Evolutionary conservation across 176 grass and related monocot genomes (phyloP).

Genomic region (Bothriochloa decipiens): DNA sequence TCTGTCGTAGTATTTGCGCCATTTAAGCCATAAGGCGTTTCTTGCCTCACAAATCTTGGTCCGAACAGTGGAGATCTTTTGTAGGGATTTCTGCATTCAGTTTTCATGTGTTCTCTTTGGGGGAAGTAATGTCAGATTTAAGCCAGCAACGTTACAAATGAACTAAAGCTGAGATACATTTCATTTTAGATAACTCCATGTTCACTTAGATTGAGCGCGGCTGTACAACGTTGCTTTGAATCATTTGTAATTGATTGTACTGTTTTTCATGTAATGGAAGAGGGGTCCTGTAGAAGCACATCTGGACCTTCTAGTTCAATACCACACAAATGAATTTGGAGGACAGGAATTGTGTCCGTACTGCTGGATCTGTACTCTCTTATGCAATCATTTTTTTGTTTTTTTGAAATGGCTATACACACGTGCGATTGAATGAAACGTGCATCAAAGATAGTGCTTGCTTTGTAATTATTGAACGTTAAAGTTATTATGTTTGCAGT

Average conservation of each 20-base stretch:
- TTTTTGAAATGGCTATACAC: neutral
- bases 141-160: slow-evolving; percentile 25
- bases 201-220: slow-evolving; percentile 38
- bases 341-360: slow-evolving; percentile 26
- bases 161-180: slow-evolving; percentile 37
- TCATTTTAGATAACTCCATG: slow-evolving; percentile 30
- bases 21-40: slow-evolving; percentile 71
- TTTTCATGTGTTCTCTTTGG: slow-evolving; percentile 28
- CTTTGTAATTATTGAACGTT: too few species aligned
- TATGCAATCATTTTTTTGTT: too few species aligned
- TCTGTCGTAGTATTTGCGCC: slow-evolving; percentile 97
- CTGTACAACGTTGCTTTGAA: slow-evolving; percentile 41
- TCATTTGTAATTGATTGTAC: slow-evolving; percentile 47
- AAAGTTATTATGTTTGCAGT: too few species aligned
- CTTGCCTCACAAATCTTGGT: slow-evolving; percentile 37
- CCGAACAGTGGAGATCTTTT: slow-evolving; percentile 27
- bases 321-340: slow-evolving; percentile 41
- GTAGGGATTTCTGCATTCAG: slow-evolving; percentile 22
- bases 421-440: neutral
- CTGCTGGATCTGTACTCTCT: neutral
- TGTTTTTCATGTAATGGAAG: slow-evolving; percentile 35
- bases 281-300: slow-evolving; percentile 39
- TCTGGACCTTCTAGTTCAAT: slow-evolving; percentile 19
- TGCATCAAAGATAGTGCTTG: neutral
- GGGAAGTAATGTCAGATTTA: slow-evolving; percentile 26